A percentile compares a stretch with the other conserved stretches of the same genome.
These are phyloP conservation scores for Verticillium nubilum DNA, from an alignment of 2,329 filamentous ascomycete genomes.

Conservation along the genomic window DNA sequence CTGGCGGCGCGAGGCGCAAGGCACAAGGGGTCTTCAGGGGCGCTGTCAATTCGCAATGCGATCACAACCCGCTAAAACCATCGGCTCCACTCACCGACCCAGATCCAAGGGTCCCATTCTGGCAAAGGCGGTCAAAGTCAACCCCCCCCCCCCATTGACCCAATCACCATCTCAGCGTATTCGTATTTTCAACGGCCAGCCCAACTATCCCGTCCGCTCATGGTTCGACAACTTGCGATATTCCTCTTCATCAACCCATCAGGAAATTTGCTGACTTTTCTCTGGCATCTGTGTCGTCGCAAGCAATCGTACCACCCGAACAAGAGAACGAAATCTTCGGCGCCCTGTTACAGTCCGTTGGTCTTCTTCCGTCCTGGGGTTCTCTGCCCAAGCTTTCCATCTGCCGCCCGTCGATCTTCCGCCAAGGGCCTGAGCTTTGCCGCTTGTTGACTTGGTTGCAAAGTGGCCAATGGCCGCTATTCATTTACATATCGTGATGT, in stretches of 20 bases:
- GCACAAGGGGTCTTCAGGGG: no score
- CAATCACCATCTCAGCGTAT: constrained; percentile 12
- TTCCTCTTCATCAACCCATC: not conserved
- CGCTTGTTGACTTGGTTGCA: not conserved
- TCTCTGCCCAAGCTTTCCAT: not conserved
- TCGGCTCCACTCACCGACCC: not conserved
- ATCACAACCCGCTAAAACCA: not conserved
- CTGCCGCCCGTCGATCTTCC: not conserved
- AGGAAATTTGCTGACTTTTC: not conserved
- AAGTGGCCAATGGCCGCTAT: not conserved
- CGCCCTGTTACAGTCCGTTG: not conserved
- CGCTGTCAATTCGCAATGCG: not conserved
- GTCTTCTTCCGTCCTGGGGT: not conserved
- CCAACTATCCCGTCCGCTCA: not conserved
- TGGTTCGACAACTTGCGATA: not conserved
- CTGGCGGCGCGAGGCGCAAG: not conserved
- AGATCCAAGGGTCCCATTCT: not conserved
- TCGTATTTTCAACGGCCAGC: constrained; percentile 6
- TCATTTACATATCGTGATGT: not conserved
- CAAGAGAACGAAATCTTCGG: constrained; percentile 1
- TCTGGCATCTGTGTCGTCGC: not conserved
- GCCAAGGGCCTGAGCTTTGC: not conserved
- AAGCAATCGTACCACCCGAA: not conserved
- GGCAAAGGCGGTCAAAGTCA: not conserved
- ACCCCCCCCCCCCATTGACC: not conserved